Conservation (phyloP, 176 grass and related monocot genomes). For the sorghum (Sorghum bicolor) region DNA sequence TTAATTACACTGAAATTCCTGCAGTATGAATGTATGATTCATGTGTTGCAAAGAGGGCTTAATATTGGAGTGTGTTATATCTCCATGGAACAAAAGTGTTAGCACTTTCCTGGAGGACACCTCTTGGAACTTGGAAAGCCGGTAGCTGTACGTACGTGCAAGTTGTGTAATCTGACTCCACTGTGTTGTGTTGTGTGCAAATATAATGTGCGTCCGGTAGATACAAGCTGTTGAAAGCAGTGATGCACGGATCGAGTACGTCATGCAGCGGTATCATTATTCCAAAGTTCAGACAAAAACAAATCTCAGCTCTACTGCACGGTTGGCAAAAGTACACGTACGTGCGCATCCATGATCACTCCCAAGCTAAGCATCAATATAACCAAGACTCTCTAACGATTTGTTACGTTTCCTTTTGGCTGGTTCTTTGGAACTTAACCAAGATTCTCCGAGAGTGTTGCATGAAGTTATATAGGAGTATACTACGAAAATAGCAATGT, state of each 20-base stretch:
- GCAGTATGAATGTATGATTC: neutral
- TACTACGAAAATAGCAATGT: no score
- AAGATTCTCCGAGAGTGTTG: no score
- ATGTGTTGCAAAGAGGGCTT: neutral
- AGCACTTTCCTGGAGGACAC: neutral
- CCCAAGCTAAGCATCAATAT: neutral
- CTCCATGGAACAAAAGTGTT: neutral
- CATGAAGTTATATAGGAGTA: no score
- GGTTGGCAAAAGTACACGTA: neutral
- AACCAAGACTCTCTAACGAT: neutral
- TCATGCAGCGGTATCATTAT: neutral
- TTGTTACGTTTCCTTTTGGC: no score
- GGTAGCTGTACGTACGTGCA: neutral
- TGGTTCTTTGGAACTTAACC: no score
- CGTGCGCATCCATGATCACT: neutral
- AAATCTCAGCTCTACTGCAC: neutral
- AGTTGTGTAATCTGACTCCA: neutral
- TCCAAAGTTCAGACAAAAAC: neutral
- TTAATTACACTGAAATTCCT: neutral
- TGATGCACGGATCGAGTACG: neutral
- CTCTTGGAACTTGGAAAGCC: neutral
- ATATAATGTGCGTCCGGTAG: neutral
- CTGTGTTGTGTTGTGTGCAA: neutral
- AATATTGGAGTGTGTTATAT: neutral
- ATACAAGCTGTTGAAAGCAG: neutral